phyloP scores from a whole-genome alignment of 495 filamentous ascomycete genomes.

The Paragyromitra xinjiangensis region DNA sequence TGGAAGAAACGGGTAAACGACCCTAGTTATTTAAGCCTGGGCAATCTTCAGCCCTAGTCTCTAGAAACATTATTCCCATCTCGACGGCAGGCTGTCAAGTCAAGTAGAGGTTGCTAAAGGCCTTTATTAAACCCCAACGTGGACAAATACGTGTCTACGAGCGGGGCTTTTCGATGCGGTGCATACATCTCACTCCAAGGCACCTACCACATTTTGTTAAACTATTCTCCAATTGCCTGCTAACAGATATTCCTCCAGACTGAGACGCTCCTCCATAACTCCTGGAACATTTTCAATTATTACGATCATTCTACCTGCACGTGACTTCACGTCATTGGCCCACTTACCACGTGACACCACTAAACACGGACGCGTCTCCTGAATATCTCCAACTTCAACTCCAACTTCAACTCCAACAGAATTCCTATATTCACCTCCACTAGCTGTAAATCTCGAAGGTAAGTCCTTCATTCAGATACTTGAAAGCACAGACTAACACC shows the following conservation, averaged over 20 bases:
- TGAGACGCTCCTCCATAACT: not conserved
- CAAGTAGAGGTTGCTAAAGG: not conserved
- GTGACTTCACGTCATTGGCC: constrained; percentile 16
- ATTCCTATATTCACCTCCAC: not conserved
- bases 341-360: constrained; percentile 13
- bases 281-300: not conserved
- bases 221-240: not conserved
- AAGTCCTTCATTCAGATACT: not conserved
- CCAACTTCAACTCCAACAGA: not conserved
- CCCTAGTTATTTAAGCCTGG: too few species aligned
- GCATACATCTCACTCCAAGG: not conserved
- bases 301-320: not conserved
- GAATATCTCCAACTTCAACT: not conserved
- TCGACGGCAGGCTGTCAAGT: too few species aligned
- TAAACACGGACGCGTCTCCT: constrained; percentile 21
- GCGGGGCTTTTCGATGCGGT: not conserved
- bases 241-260: not conserved
- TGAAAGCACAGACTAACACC: not conserved
- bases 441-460: not conserved
- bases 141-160: too few species aligned
- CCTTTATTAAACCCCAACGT: not conserved
- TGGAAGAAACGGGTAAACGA: too few species aligned
- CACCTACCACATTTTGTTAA: not conserved
- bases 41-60: too few species aligned
- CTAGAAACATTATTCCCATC: too few species aligned